Evolutionary conservation across 179 eudicot genomes (phyloP).

Genomic region (Gypsophila paniculata): DNA sequence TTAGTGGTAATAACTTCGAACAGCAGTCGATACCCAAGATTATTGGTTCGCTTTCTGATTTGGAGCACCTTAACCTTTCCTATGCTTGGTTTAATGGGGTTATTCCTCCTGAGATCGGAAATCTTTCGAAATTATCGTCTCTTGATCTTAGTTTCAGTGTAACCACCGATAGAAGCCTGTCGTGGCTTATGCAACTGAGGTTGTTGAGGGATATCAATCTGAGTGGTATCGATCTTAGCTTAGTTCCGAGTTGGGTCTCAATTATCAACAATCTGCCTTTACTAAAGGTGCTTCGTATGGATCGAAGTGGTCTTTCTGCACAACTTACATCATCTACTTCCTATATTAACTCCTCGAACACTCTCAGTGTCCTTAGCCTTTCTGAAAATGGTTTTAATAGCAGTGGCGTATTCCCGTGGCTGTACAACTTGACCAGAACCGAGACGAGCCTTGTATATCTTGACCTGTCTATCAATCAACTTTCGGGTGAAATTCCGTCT

Average conservation of each 20-base stretch:
- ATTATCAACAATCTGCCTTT: slow-evolving; percentile 18
- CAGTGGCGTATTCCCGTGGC: slow-evolving; percentile 18
- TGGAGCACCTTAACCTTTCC: slow-evolving; percentile 23
- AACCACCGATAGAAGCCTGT: slow-evolving; percentile 9
- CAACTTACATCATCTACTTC: slow-evolving; percentile 6
- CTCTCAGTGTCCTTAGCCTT: not conserved
- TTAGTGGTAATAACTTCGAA: slow-evolving; percentile 18
- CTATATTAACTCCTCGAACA: slow-evolving; percentile 6
- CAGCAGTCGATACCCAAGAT: slow-evolving; percentile 26
- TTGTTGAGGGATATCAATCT: slow-evolving; percentile 17
- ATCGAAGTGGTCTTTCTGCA: slow-evolving; percentile 5
- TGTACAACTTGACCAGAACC: slow-evolving; percentile 16
- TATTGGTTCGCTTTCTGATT: slow-evolving; percentile 25
- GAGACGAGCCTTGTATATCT: slow-evolving; percentile 6
- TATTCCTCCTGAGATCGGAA: slow-evolving; percentile 27
- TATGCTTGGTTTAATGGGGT: slow-evolving; percentile 16
- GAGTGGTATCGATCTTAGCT: slow-evolving; percentile 16
- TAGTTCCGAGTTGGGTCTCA: slow-evolving; percentile 18
- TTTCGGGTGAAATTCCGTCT: not conserved
- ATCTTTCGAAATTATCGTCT: slow-evolving; percentile 17
- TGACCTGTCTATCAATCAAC: slow-evolving; percentile 5
- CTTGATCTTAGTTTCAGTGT: slow-evolving; percentile 12
- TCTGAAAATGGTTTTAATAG: not conserved
- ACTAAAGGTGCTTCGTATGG: slow-evolving; percentile 6
- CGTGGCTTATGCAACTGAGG: slow-evolving; percentile 31